Conservation (phyloP, 2,329 filamentous ascomycete genomes). For the Tolypocladium sp. region DNA sequence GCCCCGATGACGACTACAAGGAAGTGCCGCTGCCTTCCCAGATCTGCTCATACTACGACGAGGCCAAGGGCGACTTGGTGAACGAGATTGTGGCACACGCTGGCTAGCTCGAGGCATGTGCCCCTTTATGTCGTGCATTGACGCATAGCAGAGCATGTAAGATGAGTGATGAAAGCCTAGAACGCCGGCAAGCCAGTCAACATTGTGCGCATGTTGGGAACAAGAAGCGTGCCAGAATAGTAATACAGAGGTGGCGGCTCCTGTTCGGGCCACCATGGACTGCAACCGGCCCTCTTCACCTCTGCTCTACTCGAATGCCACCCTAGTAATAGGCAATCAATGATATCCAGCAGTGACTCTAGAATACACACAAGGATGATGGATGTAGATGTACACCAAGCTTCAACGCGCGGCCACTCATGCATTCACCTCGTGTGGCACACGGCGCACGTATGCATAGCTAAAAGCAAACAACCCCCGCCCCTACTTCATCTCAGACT, state of each 20-base stretch:
- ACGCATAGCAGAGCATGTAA: not conserved
- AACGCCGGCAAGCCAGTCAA: not conserved
- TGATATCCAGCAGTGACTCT: not conserved
- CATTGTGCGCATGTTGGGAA: not conserved
- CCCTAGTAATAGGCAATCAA: not conserved
- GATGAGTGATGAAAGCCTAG: not conserved
- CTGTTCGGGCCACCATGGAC: not conserved
- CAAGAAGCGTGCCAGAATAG: not conserved
- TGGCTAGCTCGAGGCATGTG: conserved; percentile 41
- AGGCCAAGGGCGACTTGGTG: conserved; percentile 63
- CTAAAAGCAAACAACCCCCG: not conserved
- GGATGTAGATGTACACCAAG: not conserved
- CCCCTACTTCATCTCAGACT: not conserved
- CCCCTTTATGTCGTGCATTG: not conserved
- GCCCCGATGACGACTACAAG: conserved; percentile 69
- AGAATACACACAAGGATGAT: not conserved
- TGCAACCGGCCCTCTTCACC: not conserved
- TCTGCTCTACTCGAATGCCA: not conserved
- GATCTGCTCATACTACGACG: conserved; percentile 67
- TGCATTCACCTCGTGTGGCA: not conserved
- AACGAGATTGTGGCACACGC: conserved; percentile 95
- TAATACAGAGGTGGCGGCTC: not conserved
- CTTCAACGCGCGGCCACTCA: not conserved
- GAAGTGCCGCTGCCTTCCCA: conserved; percentile 86
- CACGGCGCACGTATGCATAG: not conserved